Evolutionary conservation across 2,329 filamentous ascomycete species (phyloP).

Genomic region (Fusarium sp.): DNA sequence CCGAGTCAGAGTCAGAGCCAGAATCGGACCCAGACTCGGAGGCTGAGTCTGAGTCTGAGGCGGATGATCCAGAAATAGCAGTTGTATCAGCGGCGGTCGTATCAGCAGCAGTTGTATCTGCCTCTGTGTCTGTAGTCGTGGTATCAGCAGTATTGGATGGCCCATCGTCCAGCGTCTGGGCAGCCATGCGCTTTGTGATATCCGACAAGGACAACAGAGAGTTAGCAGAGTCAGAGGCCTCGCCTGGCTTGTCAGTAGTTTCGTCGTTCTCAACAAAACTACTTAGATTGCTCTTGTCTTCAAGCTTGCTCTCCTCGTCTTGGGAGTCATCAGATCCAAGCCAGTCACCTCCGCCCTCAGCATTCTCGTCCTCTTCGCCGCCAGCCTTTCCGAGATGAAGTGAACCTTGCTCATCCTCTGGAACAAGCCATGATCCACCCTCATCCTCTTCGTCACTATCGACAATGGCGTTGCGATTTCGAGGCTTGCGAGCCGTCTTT

Average conservation of each 20-base stretch:
- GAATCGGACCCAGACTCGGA: constrained; percentile 20
- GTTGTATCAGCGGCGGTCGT: constrained; percentile 30
- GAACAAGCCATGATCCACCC: constrained; percentile 84
- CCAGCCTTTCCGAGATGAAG: constrained; percentile 80
- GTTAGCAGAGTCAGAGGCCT: constrained; percentile 50
- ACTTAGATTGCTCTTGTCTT: constrained; percentile 66
- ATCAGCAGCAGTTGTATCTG: constrained; percentile 31
- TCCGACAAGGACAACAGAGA: constrained; percentile 55
- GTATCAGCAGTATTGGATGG: constrained; percentile 34
- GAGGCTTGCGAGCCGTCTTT: constrained; percentile 53
- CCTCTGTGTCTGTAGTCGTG: constrained; percentile 24
- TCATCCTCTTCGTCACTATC: constrained; percentile 77
- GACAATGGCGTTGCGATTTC: constrained; percentile 69
- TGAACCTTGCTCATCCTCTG: constrained; percentile 72
- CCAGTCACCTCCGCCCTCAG: constrained; percentile 86
- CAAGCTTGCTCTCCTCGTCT: constrained; percentile 66
- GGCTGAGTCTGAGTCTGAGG: constrained; percentile 23
- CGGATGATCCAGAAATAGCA: constrained; percentile 30
- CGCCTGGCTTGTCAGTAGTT: constrained; percentile 50
- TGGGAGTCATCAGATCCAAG: constrained; percentile 78
- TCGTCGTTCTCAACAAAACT: constrained; percentile 70
- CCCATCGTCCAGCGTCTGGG: constrained; percentile 54
- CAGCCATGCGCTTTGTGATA: constrained; percentile 55
- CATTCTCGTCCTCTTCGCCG: constrained; percentile 89
- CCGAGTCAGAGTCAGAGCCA: constrained; percentile 48